Evolutionary conservation across 768 basidiomycete species (phyloP).

Genomic region (Sporobolomyces pararoseus): DNA sequence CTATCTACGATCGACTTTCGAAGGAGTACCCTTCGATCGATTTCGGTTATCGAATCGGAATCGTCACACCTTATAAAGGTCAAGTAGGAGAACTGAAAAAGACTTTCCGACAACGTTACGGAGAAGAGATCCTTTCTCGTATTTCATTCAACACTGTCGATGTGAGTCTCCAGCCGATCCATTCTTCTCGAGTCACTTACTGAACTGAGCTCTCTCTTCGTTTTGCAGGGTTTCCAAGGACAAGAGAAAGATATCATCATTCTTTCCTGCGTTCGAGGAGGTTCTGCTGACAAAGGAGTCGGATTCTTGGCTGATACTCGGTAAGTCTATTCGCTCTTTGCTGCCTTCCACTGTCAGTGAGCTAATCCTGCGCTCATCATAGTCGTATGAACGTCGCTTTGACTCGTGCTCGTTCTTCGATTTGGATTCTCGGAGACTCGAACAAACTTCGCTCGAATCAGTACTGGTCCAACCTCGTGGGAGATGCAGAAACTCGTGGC

Average conservation of each 20-base stretch:
- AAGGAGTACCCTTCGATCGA: conserved; percentile 56
- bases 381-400: conserved; percentile 98
- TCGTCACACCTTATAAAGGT: conserved; percentile 93
- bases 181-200: background rate
- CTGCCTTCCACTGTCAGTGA: conserved; percentile 3
- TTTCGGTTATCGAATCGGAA: conserved; percentile 57
- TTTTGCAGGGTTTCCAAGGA: conserved; percentile 80
- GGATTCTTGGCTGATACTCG: conserved; percentile 78
- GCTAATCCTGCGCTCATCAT: background rate
- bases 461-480: conserved; percentile 43
- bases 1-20: conserved; percentile 68
- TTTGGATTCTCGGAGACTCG: conserved; percentile 88
- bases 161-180: background rate
- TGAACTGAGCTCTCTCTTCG: background rate
- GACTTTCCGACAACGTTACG: conserved; percentile 68
- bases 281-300: conserved; percentile 67
- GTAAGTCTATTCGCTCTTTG: conserved; percentile 24
- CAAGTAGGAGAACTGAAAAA: conserved; percentile 72
- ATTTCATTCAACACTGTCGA: conserved; percentile 94
- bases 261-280: conserved; percentile 90
- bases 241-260: conserved; percentile 99
- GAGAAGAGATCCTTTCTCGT: conserved; percentile 62
- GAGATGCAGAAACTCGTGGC: conserved; percentile 38
- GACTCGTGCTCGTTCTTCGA: conserved; percentile 88
- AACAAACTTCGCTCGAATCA: conserved; percentile 66